Evolutionary conservation across 768 basidiomycete genomes (phyloP).

Genomic region (Phaffia australis): DNA sequence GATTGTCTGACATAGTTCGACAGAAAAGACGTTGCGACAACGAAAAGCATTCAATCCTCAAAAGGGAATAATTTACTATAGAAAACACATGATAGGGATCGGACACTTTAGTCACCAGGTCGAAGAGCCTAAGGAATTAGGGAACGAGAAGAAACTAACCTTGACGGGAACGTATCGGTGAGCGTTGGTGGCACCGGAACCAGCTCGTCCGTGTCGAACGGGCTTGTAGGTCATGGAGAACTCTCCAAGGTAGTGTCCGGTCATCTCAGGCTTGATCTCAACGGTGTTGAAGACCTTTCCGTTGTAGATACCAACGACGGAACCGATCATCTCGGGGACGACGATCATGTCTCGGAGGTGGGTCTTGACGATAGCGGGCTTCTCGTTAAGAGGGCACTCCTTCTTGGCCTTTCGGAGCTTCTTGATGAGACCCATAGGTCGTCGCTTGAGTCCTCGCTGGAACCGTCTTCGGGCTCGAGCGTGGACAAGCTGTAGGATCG

Average conservation of each 20-base stretch:
- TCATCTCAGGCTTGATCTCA: constrained; percentile 99
- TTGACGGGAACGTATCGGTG: constrained; percentile 72
- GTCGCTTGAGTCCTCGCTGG: constrained; percentile 96
- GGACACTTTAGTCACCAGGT: not conserved
- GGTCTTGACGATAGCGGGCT: constrained; percentile 97
- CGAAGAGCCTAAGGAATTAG: not conserved
- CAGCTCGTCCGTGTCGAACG: constrained; percentile 45
- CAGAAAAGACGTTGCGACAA: too few relatives aligned
- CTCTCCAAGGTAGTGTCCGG: constrained; percentile 97
- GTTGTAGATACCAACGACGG: constrained; percentile 91
- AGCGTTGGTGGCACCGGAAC: constrained; percentile 83
- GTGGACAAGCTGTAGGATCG: constrained; percentile 66
- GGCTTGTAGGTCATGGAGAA: constrained; percentile 51
- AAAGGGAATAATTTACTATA: too few relatives aligned
- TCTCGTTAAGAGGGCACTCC: constrained; percentile 97
- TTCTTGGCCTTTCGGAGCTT: constrained; percentile 99
- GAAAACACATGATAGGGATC: too few relatives aligned
- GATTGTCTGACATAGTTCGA: too few relatives aligned
- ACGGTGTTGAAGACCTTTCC: constrained; percentile 48
- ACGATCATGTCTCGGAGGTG: constrained; percentile 99
- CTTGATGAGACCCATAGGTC: constrained; percentile 97
- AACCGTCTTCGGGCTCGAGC: constrained; percentile 97
- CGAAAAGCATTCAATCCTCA: too few relatives aligned
- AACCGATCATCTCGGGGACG: constrained; percentile 99
- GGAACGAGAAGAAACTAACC: constrained; percentile 46